Evolutionary conservation across 352 stramenopile species (phyloP).

Genomic region (Pythium plurisporium): DNA sequence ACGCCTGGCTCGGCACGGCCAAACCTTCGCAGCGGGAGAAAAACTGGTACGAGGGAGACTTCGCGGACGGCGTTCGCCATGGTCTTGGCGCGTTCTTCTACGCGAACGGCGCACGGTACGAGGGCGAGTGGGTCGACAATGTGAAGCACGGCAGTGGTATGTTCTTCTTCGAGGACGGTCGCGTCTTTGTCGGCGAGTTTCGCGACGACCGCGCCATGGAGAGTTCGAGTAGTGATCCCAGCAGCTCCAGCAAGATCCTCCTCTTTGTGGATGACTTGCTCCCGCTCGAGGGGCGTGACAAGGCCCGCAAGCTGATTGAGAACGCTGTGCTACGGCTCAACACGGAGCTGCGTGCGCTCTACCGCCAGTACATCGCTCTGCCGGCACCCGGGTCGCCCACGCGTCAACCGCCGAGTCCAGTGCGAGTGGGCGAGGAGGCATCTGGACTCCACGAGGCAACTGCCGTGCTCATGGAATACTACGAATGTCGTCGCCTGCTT

Average conservation of each 20-base stretch:
- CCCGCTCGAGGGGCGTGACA: conserved; percentile 24
- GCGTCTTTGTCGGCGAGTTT: conserved; percentile 48
- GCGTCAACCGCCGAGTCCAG: not conserved
- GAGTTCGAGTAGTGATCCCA: not conserved
- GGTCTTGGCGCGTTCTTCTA: conserved; percentile 82
- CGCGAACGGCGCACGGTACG: conserved; percentile 77
- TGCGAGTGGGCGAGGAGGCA: not conserved
- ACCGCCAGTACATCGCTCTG: conserved; percentile 47
- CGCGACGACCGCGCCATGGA: conserved; percentile 41
- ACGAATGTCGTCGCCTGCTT: conserved; percentile 47
- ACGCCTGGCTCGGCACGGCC: conserved; percentile 57
- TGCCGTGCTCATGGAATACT: conserved; percentile 37
- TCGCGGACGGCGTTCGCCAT: conserved; percentile 53
- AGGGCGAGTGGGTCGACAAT: conserved; percentile 79
- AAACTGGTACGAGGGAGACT: conserved; percentile 87
- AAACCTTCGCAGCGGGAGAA: conserved; percentile 30
- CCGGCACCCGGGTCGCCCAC: conserved; percentile 12
- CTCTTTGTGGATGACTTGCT: conserved; percentile 57
- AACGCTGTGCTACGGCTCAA: conserved; percentile 53
- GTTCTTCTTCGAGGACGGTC: conserved; percentile 73
- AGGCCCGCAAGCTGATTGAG: conserved; percentile 44
- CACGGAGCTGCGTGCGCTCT: conserved; percentile 53
- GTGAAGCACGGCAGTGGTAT: conserved; percentile 66
- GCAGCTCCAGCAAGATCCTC: conserved; percentile 26
- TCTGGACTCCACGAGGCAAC: conserved; percentile 8